phyloP scores from a whole-genome alignment of 2,329 filamentous ascomycete genomes.

The Aaosphaeria pasadenensis region DNA sequence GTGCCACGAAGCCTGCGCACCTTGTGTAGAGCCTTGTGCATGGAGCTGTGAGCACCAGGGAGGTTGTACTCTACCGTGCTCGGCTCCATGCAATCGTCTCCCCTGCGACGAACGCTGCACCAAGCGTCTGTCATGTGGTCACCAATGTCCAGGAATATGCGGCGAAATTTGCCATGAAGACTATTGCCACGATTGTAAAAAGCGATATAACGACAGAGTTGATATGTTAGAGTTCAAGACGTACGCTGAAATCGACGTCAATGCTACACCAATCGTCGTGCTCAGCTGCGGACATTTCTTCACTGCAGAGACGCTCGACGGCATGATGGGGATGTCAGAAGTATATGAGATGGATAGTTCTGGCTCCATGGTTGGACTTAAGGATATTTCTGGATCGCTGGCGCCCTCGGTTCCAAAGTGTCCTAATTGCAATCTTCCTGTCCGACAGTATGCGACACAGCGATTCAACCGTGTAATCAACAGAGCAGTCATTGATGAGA shows the following conservation, averaged over 20 bases:
- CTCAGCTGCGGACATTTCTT: slow-evolving; percentile 63
- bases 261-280: slow-evolving; percentile 61
- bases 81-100: slow-evolving; percentile 64
- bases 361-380: slow-evolving; percentile 20
- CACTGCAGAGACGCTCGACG: slow-evolving; percentile 60
- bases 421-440: slow-evolving; percentile 29
- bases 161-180: slow-evolving; percentile 59
- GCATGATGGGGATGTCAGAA: slow-evolving; percentile 53
- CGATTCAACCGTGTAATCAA: slow-evolving; percentile 40
- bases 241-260: slow-evolving; percentile 58
- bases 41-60: slow-evolving; percentile 22
- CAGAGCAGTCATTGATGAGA: slow-evolving; percentile 36
- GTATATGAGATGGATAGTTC: slow-evolving; percentile 46
- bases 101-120: slow-evolving; percentile 63
- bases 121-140: slow-evolving; percentile 54
- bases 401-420: slow-evolving; percentile 26
- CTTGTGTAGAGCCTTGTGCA: slow-evolving; percentile 53
- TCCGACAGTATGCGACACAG: slow-evolving; percentile 31
- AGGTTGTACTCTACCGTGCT: slow-evolving; percentile 53
- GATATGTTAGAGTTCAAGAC: slow-evolving; percentile 56
- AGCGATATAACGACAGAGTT: slow-evolving; percentile 48
- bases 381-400: slow-evolving; percentile 21
- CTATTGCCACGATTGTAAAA: slow-evolving; percentile 59
- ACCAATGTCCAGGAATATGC: slow-evolving; percentile 57
- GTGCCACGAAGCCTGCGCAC: slow-evolving; percentile 60